Percentiles rank a stretch among this genome's conserved stretches.
These are phyloP conservation scores for Backusella westeae DNA, from an alignment of 192 early-diverging fungal species.

Conservation along the genomic window DNA sequence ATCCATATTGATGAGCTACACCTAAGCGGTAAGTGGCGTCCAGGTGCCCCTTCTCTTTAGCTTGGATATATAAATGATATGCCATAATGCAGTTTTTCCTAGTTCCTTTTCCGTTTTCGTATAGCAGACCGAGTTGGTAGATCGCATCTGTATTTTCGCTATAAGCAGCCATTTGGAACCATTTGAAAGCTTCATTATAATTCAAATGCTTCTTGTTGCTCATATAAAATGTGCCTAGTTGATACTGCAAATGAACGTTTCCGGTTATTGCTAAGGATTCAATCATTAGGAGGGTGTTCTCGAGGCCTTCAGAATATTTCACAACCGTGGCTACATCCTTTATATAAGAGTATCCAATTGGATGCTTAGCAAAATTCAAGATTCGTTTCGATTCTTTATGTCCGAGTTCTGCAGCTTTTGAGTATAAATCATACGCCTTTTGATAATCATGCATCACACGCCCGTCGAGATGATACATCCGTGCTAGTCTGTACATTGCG, in stretches of 20 bases:
- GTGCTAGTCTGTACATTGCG: too few relatives aligned
- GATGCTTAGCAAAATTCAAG: too few relatives aligned
- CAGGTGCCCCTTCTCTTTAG: neutral
- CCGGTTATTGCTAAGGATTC: neutral
- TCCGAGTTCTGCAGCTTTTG: too few relatives aligned
- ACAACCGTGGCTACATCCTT: too few relatives aligned
- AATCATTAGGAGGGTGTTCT: neutral
- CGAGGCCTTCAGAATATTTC: neutral
- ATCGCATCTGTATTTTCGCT: neutral
- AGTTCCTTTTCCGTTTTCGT: neutral
- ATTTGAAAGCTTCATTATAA: neutral
- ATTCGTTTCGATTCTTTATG: too few relatives aligned
- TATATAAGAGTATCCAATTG: too few relatives aligned
- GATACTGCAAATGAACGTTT: neutral
- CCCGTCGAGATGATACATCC: too few relatives aligned
- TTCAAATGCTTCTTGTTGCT: neutral
- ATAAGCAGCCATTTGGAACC: neutral
- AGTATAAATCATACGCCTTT: too few relatives aligned
- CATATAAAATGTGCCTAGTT: neutral
- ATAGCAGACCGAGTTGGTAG: neutral
- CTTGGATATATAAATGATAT: neutral
- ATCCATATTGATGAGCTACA: neutral
- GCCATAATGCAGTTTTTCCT: neutral
- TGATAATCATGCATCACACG: too few relatives aligned
- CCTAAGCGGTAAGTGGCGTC: neutral